Evolutionary conservation across 73 alveolate species (phyloP).

Genomic region (Effrenium voratum): DNA sequence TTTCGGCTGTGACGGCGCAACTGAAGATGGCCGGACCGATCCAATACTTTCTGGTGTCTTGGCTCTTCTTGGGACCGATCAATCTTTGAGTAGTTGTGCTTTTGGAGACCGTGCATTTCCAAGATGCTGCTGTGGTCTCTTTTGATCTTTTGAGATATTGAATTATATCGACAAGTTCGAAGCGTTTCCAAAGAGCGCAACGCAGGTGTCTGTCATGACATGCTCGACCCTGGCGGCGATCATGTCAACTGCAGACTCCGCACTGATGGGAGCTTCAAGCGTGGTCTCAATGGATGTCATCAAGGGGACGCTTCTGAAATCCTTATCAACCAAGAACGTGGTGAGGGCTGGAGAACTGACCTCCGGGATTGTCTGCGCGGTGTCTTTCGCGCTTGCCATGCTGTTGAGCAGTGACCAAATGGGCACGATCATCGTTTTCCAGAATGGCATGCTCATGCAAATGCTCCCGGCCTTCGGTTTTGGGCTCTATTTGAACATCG

Average conservation of each 20-base stretch:
- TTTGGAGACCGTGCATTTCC: too few species aligned
- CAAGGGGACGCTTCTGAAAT: constrained; percentile 22
- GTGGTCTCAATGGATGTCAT: constrained; percentile 60
- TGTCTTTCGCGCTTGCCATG: constrained; percentile 50
- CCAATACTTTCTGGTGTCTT: constrained; percentile 68
- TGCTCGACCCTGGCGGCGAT: constrained; percentile 77
- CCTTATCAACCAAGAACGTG: constrained; percentile 39
- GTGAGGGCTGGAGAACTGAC: constrained; percentile 45
- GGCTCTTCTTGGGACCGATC: too few species aligned
- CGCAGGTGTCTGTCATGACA: constrained; percentile 63
- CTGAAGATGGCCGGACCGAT: constrained; percentile 50
- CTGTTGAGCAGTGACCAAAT: constrained; percentile 48
- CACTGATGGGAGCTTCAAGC: constrained; percentile 83
- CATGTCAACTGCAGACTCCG: constrained; percentile 86
- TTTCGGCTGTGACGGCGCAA: constrained; percentile 64
- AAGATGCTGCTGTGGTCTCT: too few species aligned
- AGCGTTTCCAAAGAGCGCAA: too few species aligned
- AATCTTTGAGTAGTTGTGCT: too few species aligned
- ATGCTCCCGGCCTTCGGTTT: constrained; percentile 81
- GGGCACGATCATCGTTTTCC: constrained; percentile 72
- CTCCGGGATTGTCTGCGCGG: constrained; percentile 36
- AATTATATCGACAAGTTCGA: too few species aligned
- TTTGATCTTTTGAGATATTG: too few species aligned
- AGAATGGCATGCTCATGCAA: constrained; percentile 81
- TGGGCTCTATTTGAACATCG: constrained; percentile 20